Base-by-base conservation (phyloP, 495 filamentous ascomycete genomes). In the Talaromyces liani region DNA sequence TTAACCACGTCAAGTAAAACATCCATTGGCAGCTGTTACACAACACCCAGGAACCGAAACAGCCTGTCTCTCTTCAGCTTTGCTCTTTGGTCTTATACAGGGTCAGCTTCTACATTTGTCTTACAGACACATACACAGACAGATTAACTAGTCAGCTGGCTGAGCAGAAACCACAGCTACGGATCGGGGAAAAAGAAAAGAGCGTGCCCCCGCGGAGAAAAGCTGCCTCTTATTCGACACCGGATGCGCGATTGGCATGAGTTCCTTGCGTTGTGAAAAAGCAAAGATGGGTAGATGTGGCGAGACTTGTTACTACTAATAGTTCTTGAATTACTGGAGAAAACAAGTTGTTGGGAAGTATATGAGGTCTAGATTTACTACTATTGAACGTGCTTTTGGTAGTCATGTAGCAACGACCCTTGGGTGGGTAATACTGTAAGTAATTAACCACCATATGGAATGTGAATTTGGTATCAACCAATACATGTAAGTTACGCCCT, bases 1-100 rank as follows among this genome's bases (percentile, higher is more conserved):
- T 12, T 49, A 49, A 49, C 45, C n/a, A 47, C 51, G 10, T 24
- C 27, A 56, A 56, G 53, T 56, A 56, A 56, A 56, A 56, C 53
- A 27, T 56, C 20, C 10, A 16, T 56, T 16, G 22, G 27, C 2
- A 49, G 45, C 53, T 29, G 53, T 56, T 56, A 56, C 53, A 56
- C 24, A 29, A 56, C 14, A 20, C 51, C 24, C 53, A 56, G 24
- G 53, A 25, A 56, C 53, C 53, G 53, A 29, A 56, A 54, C 51
- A 54, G 4, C 39, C 51, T 56, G 53, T 56, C 53, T 56, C 53
- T 56, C 53, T 24, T 56, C 53, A 56, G 53, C 27, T 27, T 27
- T 1, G 4, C 27, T 27, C 51, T 55, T 55, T 33, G 8, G 31
- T 33, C 31, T 7, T 10, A 7, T 10, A 8, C 9, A 9, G 4